These are phyloP conservation scores for Phycomyces blakesleeanus DNA, from an alignment of 192 early-diverging fungal genomes.

Conservation along the genomic window DNA sequence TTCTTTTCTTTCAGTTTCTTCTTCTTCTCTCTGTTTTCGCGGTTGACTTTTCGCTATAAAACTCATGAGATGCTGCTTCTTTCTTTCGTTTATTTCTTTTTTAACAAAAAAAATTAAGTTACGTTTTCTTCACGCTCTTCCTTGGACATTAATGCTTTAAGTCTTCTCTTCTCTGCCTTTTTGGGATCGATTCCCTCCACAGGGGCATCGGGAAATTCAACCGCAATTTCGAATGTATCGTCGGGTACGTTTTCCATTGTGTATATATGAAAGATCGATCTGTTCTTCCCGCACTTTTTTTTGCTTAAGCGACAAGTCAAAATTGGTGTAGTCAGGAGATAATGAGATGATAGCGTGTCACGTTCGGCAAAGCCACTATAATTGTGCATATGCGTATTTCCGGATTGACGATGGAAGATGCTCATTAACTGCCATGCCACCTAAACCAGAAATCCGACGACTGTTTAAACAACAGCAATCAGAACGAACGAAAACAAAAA, in stretches of 20 bases:
- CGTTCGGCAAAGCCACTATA: not conserved
- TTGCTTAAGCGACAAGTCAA: too few species aligned
- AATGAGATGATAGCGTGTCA: not conserved
- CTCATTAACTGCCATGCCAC: not conserved
- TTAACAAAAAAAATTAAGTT: not conserved
- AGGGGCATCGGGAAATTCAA: conserved; percentile 15
- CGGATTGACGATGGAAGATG: too few species aligned
- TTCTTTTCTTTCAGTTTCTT: conserved; percentile 37
- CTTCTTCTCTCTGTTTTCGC: conserved; percentile 39
- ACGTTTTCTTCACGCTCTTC: conserved; percentile 19
- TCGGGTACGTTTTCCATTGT: conserved; percentile 5
- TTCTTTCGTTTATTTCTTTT: too few species aligned
- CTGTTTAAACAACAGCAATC: conserved; percentile 29
- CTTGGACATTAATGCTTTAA: not conserved
- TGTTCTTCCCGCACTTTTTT: too few species aligned
- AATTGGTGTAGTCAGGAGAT: not conserved
- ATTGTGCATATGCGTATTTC: too few species aligned
- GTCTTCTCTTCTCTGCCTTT: conserved; percentile 15
- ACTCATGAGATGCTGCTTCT: not conserved
- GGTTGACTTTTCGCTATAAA: conserved; percentile 26
- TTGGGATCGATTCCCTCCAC: conserved; percentile 4
- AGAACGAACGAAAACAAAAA: conserved; percentile 25
- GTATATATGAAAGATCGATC: too few species aligned
- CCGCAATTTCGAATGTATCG: conserved; percentile 17
- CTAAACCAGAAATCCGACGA: conserved; percentile 23